Evolutionary conservation across 305 asterid genomes (phyloP).

Genomic region (Solanum chacoense): DNA sequence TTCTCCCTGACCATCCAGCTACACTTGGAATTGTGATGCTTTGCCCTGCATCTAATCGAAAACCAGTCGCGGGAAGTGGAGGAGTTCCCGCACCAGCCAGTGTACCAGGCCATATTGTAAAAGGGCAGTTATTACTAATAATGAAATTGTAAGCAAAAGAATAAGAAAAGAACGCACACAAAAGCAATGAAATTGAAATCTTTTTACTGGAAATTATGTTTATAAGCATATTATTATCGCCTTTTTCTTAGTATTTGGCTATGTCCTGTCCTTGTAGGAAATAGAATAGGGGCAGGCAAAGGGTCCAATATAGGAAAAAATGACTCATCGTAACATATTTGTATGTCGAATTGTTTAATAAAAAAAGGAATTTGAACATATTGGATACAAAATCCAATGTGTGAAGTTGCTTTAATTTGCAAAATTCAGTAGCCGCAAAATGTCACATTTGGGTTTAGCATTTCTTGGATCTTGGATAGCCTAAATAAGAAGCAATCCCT

Average conservation of each 20-base stretch:
- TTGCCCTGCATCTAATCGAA: slow-evolving; percentile 45
- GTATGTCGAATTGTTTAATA: slow-evolving; percentile 11
- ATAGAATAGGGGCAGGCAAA: background rate
- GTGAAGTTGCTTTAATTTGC: slow-evolving; percentile 19
- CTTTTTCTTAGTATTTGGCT: background rate
- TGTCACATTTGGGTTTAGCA: slow-evolving; percentile 48
- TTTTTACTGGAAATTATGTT: background rate
- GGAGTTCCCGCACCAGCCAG: slow-evolving; percentile 65
- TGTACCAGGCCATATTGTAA: slow-evolving; percentile 76
- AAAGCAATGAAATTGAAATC: slow-evolving; percentile 9
- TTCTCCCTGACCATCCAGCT: slow-evolving; percentile 80
- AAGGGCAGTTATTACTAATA: slow-evolving; percentile 50
- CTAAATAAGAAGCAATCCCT: slow-evolving; percentile 48
- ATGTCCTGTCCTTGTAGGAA: background rate
- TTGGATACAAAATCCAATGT: background rate
- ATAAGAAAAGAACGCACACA: slow-evolving; percentile 14
- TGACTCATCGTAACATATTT: slow-evolving; percentile 5
- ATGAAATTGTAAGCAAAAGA: slow-evolving; percentile 38
- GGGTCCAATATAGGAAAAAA: background rate
- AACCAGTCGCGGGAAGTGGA: slow-evolving; percentile 60
- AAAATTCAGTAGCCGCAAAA: slow-evolving; percentile 36
- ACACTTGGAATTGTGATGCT: slow-evolving; percentile 34
- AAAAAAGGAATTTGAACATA: background rate
- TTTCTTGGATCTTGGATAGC: slow-evolving; percentile 43
- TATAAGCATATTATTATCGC: background rate